phyloP scores from a whole-genome alignment of 371 early-diverging fungal species.

The Lichtheimia hyalospora region DNA sequence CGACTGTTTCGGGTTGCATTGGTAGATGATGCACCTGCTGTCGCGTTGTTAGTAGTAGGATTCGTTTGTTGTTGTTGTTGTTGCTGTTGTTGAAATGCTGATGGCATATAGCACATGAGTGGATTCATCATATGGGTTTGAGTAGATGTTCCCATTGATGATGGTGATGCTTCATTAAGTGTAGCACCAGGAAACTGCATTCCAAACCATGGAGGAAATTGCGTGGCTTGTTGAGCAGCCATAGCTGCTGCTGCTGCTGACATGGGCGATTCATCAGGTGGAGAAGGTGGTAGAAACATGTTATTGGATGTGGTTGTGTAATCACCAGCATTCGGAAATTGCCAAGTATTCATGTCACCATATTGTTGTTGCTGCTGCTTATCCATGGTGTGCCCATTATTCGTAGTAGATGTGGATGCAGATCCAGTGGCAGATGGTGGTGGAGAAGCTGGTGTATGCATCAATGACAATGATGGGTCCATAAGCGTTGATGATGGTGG shows the following conservation, averaged over 20 bases:
- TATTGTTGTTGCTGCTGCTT: constrained; percentile 5
- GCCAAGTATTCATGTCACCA: neutral
- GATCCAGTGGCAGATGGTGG: neutral
- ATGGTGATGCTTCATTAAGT: neutral
- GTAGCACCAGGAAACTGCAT: constrained; percentile 2
- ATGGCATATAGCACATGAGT: constrained; percentile 3
- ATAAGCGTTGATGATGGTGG: neutral
- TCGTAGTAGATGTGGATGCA: neutral
- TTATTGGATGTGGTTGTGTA: neutral
- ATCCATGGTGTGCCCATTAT: no score
- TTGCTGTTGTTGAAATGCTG: neutral
- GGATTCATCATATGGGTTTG: neutral
- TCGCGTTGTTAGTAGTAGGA: neutral
- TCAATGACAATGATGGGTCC: neutral
- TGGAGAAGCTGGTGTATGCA: neutral
- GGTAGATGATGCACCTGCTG: neutral
- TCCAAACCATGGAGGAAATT: constrained; percentile 11
- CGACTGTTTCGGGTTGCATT: constrained; percentile 6
- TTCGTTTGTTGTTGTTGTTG: neutral
- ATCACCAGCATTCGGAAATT: neutral
- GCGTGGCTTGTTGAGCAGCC: neutral
- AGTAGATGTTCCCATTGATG: neutral
- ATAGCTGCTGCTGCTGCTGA: neutral
- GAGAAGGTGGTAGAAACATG: constrained; percentile 11
- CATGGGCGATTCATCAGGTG: constrained; percentile 11